Percentiles rank a stretch among this genome's conserved stretches.
These are phyloP conservation scores for Cystobasidium sp. DNA, from an alignment of 1,284 basidiomycete genomes.

Conservation along the genomic window DNA sequence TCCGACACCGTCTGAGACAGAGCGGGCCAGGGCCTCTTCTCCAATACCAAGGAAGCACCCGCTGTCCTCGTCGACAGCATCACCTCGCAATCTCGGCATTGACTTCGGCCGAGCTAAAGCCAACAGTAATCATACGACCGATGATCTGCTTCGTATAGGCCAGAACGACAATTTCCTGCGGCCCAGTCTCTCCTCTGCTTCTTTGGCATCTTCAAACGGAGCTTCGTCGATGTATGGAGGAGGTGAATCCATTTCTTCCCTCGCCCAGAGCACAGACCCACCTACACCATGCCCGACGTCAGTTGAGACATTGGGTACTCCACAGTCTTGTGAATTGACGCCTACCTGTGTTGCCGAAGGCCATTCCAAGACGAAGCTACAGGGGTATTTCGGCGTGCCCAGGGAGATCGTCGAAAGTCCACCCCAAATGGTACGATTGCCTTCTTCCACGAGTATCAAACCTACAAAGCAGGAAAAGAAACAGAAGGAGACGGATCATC, in stretches of 20 bases:
- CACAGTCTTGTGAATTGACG: constrained; percentile 17
- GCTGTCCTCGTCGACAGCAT: not conserved
- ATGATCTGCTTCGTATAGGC: not conserved
- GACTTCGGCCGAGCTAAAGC: not conserved
- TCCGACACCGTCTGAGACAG: too few species aligned
- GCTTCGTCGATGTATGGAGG: constrained; percentile 18
- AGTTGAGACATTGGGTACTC: not conserved
- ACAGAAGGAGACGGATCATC: not conserved
- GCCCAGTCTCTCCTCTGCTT: constrained; percentile 18
- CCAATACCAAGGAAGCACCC: too few species aligned
- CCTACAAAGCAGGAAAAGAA: not conserved
- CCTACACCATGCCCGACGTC: constrained; percentile 18
- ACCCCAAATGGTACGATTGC: not conserved
- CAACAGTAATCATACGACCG: not conserved
- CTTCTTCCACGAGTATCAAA: not conserved
- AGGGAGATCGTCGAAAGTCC: not conserved
- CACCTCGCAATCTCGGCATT: not conserved
- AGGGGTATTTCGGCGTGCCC: constrained; percentile 19
- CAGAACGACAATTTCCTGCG: constrained; percentile 9
- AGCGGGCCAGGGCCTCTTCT: too few species aligned
- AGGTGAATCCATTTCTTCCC: constrained; percentile 12
- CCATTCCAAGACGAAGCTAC: constrained; percentile 3
- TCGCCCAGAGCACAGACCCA: constrained; percentile 18
- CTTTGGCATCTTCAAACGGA: constrained; percentile 16
- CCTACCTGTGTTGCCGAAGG: constrained; percentile 1